Evolutionary conservation across 2,329 filamentous ascomycete genomes (phyloP).

Genomic region (Aspergillus pseudotamarii): DNA sequence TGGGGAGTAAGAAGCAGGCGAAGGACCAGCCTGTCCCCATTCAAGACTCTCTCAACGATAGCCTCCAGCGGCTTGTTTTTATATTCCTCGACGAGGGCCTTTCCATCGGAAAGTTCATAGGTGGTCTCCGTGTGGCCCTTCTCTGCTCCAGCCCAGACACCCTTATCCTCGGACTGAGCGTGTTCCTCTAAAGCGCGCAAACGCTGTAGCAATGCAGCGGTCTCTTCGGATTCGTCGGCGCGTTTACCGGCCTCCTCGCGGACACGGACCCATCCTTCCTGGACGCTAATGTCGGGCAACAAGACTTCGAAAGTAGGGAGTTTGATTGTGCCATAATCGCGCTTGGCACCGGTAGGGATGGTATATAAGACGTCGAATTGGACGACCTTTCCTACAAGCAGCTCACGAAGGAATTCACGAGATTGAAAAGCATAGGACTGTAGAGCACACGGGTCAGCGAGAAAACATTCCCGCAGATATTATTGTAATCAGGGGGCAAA

Average conservation of each 20-base stretch:
- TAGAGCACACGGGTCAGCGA: slow-evolving; percentile 10
- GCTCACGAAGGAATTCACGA: slow-evolving; percentile 84
- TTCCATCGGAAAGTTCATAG: slow-evolving; percentile 77
- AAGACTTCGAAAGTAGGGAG: slow-evolving; percentile 70
- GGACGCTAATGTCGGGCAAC: slow-evolving; percentile 79
- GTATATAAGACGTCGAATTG: slow-evolving; percentile 86
- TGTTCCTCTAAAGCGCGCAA: slow-evolving; percentile 76
- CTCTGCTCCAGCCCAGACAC: slow-evolving; percentile 72
- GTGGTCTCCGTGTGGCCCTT: slow-evolving; percentile 71
- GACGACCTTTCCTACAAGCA: slow-evolving; percentile 82
- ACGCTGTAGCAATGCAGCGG: slow-evolving; percentile 70
- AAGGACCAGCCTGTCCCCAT: slow-evolving; percentile 85
- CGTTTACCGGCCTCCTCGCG: slow-evolving; percentile 85
- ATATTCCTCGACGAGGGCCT: slow-evolving; percentile 75
- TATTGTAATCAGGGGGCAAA: background rate
- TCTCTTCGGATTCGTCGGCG: slow-evolving; percentile 82
- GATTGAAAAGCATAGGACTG: slow-evolving; percentile 87
- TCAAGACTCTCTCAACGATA: slow-evolving; percentile 87
- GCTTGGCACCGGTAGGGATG: slow-evolving; percentile 74
- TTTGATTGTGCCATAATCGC: slow-evolving; percentile 83
- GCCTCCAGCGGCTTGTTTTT: slow-evolving; percentile 84
- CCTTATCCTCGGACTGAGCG: slow-evolving; percentile 77
- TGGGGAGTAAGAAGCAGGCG: slow-evolving; percentile 78
- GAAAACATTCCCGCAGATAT: background rate
- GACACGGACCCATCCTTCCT: slow-evolving; percentile 89